Percentiles rank a stretch among this genome's conserved stretches.
phyloP scores from a whole-genome alignment of 176 grass and related monocot genomes.

The Oryza australiensis region DNA sequence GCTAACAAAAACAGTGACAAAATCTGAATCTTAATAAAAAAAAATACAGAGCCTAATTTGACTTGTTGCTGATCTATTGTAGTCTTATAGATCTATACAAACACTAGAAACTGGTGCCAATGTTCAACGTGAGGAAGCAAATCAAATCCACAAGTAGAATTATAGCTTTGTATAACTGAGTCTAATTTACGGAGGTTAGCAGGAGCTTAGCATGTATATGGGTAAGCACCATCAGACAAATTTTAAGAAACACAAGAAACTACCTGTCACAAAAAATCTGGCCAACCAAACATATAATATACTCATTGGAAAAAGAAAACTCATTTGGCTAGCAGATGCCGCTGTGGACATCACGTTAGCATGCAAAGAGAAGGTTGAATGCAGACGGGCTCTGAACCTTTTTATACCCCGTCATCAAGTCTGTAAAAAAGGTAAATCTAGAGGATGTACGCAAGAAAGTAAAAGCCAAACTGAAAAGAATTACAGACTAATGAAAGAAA shows the following conservation, averaged over 20 bases:
- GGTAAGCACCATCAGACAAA: neutral
- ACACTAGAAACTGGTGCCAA: no score
- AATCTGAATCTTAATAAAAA: no score
- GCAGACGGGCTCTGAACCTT: slow-evolving; percentile 20
- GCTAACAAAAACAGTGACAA: no score
- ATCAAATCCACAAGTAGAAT: no score
- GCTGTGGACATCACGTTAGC: neutral
- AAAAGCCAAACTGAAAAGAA: slow-evolving; percentile 22
- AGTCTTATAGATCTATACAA: no score
- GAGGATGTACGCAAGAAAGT: slow-evolving; percentile 42
- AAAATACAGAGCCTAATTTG: no score
- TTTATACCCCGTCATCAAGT: slow-evolving; percentile 34
- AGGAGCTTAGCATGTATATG: neutral
- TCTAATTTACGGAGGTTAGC: no score
- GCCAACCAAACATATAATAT: neutral
- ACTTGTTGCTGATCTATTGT: neutral
- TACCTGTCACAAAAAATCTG: neutral
- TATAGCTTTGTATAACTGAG: no score
- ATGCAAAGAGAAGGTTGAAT: neutral
- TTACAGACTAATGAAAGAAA: slow-evolving; percentile 5
- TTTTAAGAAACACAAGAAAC: neutral
- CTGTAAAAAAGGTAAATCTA: slow-evolving; percentile 34
- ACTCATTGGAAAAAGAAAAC: no score
- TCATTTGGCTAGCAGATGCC: neutral
- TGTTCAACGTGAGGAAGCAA: no score